Conservation (phyloP, 768 basidiomycete species). For the Botryobasidium botryosum region DNA sequence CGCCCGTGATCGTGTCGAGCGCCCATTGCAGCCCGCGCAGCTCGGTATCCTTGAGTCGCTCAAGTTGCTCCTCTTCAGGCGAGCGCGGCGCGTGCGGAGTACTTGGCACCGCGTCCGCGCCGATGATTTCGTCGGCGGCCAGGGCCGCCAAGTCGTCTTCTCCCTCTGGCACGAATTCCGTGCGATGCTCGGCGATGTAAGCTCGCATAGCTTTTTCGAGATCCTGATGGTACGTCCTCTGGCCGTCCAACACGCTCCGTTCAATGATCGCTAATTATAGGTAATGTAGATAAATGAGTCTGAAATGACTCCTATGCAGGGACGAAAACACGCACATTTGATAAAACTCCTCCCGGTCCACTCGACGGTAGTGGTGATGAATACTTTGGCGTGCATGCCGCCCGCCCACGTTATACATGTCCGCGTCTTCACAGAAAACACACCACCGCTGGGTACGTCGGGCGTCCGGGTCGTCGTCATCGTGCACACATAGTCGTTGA, state of each 20-base stretch:
- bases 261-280: slow-evolving; percentile 72
- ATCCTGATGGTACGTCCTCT: slow-evolving; percentile 70
- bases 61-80: slow-evolving; percentile 28
- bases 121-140: slow-evolving; percentile 17
- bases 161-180: slow-evolving; percentile 80
- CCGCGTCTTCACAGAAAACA: slow-evolving; percentile 84
- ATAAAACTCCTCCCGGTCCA: slow-evolving; percentile 97
- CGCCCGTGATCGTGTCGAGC: slow-evolving; percentile 69
- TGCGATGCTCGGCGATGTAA: slow-evolving; percentile 79
- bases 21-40: slow-evolving; percentile 73
- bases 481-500: slow-evolving; percentile 66
- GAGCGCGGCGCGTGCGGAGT: neutral
- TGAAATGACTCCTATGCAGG: neutral
- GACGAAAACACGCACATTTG: slow-evolving; percentile 40
- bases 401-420: slow-evolving; percentile 95
- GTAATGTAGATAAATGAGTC: neutral
- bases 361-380: slow-evolving; percentile 84
- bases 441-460: slow-evolving; percentile 86
- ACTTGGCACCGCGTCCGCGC: neutral
- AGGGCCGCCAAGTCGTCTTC: slow-evolving; percentile 25
- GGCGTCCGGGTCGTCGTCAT: slow-evolving; percentile 85
- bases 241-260: slow-evolving; percentile 77
- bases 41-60: slow-evolving; percentile 50
- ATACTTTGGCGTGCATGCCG: slow-evolving; percentile 49
- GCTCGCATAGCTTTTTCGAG: slow-evolving; percentile 69